Evolutionary conservation across 352 stramenopile species (phyloP).

Genomic region (Pythium vanterpoolii): DNA sequence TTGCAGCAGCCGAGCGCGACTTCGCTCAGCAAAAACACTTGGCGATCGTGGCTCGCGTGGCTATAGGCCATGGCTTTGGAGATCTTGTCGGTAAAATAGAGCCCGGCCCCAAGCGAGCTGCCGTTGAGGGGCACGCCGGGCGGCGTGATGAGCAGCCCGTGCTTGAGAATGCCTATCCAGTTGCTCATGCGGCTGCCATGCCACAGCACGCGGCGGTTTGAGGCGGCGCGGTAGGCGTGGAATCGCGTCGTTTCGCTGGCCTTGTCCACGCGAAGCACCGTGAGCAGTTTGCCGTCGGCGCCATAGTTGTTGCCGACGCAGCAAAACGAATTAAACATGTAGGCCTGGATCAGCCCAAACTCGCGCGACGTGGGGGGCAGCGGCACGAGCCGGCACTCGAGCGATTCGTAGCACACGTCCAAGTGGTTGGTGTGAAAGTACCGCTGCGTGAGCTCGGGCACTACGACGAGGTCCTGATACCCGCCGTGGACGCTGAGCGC

Average conservation of each 20-base stretch:
- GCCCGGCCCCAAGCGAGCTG: constrained; percentile 74
- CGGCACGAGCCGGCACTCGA: constrained; percentile 49
- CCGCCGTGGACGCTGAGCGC: constrained; percentile 43
- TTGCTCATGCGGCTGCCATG: constrained; percentile 84
- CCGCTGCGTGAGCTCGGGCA: constrained; percentile 29
- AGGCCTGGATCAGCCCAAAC: constrained; percentile 59
- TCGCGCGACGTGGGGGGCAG: constrained; percentile 40
- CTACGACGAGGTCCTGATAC: constrained; percentile 27
- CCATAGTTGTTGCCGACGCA: constrained; percentile 38
- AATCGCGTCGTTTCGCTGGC: constrained; percentile 46
- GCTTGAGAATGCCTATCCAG: constrained; percentile 77
- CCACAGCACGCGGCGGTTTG: constrained; percentile 78
- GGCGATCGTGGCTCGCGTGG: constrained; percentile 46
- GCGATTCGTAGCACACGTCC: constrained; percentile 53
- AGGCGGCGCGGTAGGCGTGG: constrained; percentile 37
- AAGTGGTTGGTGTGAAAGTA: constrained; percentile 56
- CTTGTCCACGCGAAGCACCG: constrained; percentile 64
- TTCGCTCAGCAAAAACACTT: constrained; percentile 59
- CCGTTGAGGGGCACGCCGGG: constrained; percentile 71
- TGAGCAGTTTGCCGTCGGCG: constrained; percentile 47
- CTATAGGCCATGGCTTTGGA: constrained; percentile 71
- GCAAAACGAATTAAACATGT: constrained; percentile 70
- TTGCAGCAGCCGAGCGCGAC: constrained; percentile 73
- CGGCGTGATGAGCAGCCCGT: constrained; percentile 79
- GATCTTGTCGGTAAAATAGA: constrained; percentile 89